Percentiles rank a stretch among this genome's conserved stretches.
Conservation (phyloP, 441 rosid genomes). For the Manihot esculenta region DNA sequence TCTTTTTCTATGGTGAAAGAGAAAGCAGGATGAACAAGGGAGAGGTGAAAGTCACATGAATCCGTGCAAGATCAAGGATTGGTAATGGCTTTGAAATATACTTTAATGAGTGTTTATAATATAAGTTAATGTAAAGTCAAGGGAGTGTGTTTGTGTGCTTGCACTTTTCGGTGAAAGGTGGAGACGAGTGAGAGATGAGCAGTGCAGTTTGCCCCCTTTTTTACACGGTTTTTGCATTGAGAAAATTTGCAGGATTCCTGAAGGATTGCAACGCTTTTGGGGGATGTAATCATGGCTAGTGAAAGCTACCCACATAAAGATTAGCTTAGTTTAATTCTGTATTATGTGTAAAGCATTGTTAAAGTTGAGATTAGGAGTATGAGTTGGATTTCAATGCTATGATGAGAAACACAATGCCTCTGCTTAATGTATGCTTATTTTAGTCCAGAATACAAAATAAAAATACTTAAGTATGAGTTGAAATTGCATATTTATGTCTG, state of each 20-base stretch:
- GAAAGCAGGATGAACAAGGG: conserved; percentile 25
- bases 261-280: conserved; percentile 68
- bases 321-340: conserved; percentile 31
- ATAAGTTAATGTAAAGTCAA: conserved; percentile 56
- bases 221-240: conserved; percentile 26
- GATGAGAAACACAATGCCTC: conserved; percentile 28
- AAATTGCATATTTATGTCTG: not conserved
- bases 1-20: conserved; percentile 18
- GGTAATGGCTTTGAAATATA: conserved; percentile 29
- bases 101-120: conserved; percentile 43
- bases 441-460: not conserved
- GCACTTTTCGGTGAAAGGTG: conserved; percentile 86
- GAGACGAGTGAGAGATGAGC: conserved; percentile 18
- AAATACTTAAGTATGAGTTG: too few species aligned
- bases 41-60: conserved; percentile 44
- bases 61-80: conserved; percentile 44
- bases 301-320: conserved; percentile 36
- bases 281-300: conserved; percentile 54
- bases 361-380: conserved; percentile 26
- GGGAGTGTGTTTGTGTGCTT: conserved; percentile 47
- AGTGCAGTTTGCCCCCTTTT: conserved; percentile 15
- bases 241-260: conserved; percentile 56
- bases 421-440: conserved; percentile 7
- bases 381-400: conserved; percentile 38
- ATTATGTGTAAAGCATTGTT: conserved; percentile 32